Evolutionary conservation across 306 rosid genomes (phyloP), one percentile per base, ranked within the genome.

Genomic region (Hylodesmum podocarpum): DNA sequence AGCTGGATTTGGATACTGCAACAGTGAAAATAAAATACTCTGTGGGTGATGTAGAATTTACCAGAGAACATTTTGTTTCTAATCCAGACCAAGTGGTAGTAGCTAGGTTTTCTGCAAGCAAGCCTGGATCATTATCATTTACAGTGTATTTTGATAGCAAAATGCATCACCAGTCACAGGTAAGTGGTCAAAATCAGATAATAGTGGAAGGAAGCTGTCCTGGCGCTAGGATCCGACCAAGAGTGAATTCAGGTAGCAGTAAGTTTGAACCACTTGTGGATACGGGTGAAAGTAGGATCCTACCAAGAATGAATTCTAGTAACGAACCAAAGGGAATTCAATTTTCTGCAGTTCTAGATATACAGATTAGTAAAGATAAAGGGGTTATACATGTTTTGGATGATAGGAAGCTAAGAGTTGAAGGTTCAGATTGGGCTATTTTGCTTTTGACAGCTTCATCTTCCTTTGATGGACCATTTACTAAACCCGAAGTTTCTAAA

Each of bases 21-120:
- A 89, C 91, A 15, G 95, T 66, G 51, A 89, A 67, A 68, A 73
- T 92, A 61, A 87, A 89, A 16, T 94, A 94, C 82, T 82, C 87
- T 14, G 90, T 92, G 24, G 95, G 89, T 39, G 92, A 83, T 76
- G 86, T 89, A 18, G 91, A 91, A 81, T 94, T 78, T 76, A 86
- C 87, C 11, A 86, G 98, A 87, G 96, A 89, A 69, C 96, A 92
- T 85, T 94, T 94, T 86, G 85, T 86, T 69, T 94, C 97, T 8
- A 70, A 85, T 71, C 96, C 89, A 0, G 93, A 91, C 77, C 91
- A 94, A 89, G 98, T 84, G 67, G 82, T 90, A 58, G 95, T 86
- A 82, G 78, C 91, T 66, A 92, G 76, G 86, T 73, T 94, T 61
- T 87, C 95, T 16, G 84, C 87, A 14, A 92, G 88, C 89, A 94